A percentile compares a stretch with the other conserved stretches of the same genome.
Evolutionary conservation across 805 yeast species (phyloP).

Genomic region (Candida parachauliodes): DNA sequence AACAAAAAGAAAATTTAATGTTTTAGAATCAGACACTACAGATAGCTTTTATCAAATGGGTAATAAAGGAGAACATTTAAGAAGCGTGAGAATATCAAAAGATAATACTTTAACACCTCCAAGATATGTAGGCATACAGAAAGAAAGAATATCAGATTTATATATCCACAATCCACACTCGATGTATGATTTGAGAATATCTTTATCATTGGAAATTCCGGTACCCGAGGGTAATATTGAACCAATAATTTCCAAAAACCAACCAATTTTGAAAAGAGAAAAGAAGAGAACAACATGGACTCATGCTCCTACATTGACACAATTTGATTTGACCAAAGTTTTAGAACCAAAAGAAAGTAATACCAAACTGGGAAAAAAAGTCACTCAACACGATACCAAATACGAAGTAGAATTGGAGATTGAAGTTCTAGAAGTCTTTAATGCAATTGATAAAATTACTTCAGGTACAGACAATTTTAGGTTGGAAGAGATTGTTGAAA

Average conservation of each 20-base stretch:
- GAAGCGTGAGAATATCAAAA: conserved; percentile 60
- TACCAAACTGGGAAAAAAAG: conserved; percentile 34
- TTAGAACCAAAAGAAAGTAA: conserved; percentile 31
- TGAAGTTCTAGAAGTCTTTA: conserved; percentile 36
- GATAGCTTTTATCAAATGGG: conserved; percentile 63
- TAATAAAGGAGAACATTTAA: conserved; percentile 63
- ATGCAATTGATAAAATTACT: conserved; percentile 38
- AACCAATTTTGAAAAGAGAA: conserved; percentile 56
- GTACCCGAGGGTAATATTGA: conserved; percentile 55
- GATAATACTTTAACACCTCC: conserved; percentile 60
- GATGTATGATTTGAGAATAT: conserved; percentile 70
- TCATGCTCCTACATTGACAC: conserved; percentile 71
- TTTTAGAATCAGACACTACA: conserved; percentile 57
- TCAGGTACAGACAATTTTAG: conserved; percentile 35
- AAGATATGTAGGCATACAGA: conserved; percentile 68
- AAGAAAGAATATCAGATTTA: conserved; percentile 70
- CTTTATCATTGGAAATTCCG: conserved; percentile 77
- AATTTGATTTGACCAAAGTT: conserved; percentile 70
- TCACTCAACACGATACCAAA: conserved; percentile 31
- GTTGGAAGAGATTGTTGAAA: conserved; percentile 44
- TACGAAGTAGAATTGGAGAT: conserved; percentile 41
- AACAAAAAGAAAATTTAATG: conserved; percentile 51
- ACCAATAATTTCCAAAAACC: conserved; percentile 45
- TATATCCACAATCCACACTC: conserved; percentile 72
- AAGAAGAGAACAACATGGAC: conserved; percentile 71